Base-by-base conservation (phyloP, 164 flowering plant genomes). In the Umbellularia californica region DNA sequence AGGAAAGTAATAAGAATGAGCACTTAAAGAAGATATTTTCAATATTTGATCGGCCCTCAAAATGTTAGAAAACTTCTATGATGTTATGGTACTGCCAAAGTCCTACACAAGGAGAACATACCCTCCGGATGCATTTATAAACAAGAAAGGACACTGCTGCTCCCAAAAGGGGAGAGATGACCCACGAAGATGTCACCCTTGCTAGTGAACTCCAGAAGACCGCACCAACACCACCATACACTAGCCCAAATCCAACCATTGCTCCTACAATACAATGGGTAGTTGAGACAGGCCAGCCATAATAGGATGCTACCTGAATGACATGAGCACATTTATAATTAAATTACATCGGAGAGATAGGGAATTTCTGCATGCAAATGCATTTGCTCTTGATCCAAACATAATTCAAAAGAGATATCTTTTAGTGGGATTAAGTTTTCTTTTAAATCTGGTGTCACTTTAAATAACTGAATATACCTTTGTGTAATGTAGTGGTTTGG, bases 211-310 rank as follows among this genome's bases (percentile, higher is more conserved):
- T 88, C 99, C 98, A 96, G 76, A 96, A 96, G 69, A 96, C 97
- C 23, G 98, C 97, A 60, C 94, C 94, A 47, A 89, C 73, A 68
- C 99, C 99, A 0, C 98, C 98, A 74, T 92, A 93, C 15, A 79
- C 90, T 5, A 93, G 95, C 12, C 97, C 99, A 82, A 96, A 96
- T 67, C 99, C 99, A 65, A 96, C 98, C 99, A 96, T 96, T 19
- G 98, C 88, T 82, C 98, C 99, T 52, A 96, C 94, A 69, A 96
- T 96, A 75, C 98, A 96, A 79, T 96, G 99, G 23, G 99, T 96
- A 19, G 99, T 96, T 33, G 99, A 96, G 72, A 96, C 99, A 33
- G 99, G 99, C 99, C 88, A 93, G 41, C 99, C 99, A 72, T 81
- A 95, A 72, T 83, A 95, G 5, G 99, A 95, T 70, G 98, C 97